These are phyloP conservation scores for Periconia digitata DNA, from an alignment of 2,329 filamentous ascomycete species.

Conservation along the genomic window DNA sequence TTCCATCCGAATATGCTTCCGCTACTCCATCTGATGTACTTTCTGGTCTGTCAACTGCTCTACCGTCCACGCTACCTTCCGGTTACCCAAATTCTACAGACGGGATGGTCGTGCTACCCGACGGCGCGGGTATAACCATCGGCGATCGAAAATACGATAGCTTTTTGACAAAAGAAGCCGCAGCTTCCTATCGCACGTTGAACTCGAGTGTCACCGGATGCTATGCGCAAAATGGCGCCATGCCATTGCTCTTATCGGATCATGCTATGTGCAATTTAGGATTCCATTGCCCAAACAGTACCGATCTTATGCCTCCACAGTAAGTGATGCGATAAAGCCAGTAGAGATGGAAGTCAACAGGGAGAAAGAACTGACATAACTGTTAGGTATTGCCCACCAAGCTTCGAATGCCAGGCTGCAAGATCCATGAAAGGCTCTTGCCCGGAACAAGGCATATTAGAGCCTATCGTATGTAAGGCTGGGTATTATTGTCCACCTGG, in stretches of 20 bases:
- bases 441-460: conserved; percentile 6
- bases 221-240: conserved; percentile 7
- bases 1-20: neutral
- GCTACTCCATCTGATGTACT: neutral
- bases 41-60: neutral
- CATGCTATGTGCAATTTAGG: conserved; percentile 6
- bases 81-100: neutral
- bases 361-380: neutral
- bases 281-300: conserved; percentile 9
- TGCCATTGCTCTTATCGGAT: conserved; percentile 4
- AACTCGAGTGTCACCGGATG: conserved; percentile 9
- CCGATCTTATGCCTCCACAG: conserved; percentile 6
- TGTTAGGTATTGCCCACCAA: conserved; percentile 4
- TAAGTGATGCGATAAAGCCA: neutral
- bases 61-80: neutral
- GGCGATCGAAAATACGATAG: conserved; percentile 1
- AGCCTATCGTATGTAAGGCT: conserved; percentile 6
- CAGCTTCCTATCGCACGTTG: neutral
- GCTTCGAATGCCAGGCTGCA: neutral
- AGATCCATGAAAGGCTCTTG: conserved; percentile 1
- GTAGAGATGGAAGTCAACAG: neutral
- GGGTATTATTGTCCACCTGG: conserved; percentile 10
- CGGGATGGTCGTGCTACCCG: neutral
- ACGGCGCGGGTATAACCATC: neutral
- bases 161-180: conserved; percentile 6